These are phyloP conservation scores for Backusella luteola DNA, from an alignment of 192 early-diverging fungal species.

Conservation along the genomic window DNA sequence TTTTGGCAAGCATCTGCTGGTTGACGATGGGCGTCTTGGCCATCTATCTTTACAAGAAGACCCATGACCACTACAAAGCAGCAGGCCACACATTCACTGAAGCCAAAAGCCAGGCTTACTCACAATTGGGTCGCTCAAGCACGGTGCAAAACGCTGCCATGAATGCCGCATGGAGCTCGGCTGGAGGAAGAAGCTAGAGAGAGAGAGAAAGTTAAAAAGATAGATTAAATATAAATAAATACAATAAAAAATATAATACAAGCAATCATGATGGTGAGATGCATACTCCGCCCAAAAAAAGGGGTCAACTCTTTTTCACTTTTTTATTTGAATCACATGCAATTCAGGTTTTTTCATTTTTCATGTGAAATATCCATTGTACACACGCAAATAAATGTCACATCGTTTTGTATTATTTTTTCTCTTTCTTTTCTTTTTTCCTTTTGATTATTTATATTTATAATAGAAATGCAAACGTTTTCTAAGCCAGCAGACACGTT, in stretches of 20 bases:
- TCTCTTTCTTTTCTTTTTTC: neutral
- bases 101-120: slow-evolving; percentile 50
- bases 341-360: neutral
- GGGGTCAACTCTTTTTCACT: neutral
- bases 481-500: slow-evolving; percentile 4
- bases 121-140: slow-evolving; percentile 31
- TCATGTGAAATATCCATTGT: slow-evolving; percentile 1
- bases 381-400: slow-evolving; percentile 10
- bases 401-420: neutral
- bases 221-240: neutral
- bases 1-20: slow-evolving; percentile 54
- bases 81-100: slow-evolving; percentile 72
- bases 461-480: slow-evolving; percentile 4
- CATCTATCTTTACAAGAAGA: slow-evolving; percentile 46
- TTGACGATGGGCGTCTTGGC: slow-evolving; percentile 37
- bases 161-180: slow-evolving; percentile 14
- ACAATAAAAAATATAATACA: neutral
- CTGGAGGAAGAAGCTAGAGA: slow-evolving; percentile 14
- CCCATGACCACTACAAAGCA: slow-evolving; percentile 65
- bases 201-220: neutral
- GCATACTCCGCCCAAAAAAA: slow-evolving; percentile 4
- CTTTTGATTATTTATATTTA: slow-evolving; percentile 1
- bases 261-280: neutral
- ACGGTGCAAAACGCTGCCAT: slow-evolving; percentile 18
- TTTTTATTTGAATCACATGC: neutral